phyloP scores from a whole-genome alignment of 352 stramenopile species.

The Phytophthora vignae region DNA sequence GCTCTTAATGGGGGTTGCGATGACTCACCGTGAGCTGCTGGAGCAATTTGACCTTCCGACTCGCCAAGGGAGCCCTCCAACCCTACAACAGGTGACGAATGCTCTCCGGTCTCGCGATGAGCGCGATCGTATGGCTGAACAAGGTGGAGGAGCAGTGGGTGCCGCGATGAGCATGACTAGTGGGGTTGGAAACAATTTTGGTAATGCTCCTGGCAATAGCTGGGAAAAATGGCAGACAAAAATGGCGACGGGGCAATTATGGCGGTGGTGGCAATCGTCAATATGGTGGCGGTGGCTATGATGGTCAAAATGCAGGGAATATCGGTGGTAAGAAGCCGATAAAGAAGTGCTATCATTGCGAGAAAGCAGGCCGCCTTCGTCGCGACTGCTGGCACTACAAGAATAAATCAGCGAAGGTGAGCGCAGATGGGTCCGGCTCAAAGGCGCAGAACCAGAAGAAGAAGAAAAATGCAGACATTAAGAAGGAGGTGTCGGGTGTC shows the following conservation, averaged over 20 bases:
- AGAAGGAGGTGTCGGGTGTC: background rate
- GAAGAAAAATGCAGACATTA: background rate
- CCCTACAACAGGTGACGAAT: background rate
- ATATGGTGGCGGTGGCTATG: no score
- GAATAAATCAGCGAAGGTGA: slow-evolving; percentile 1
- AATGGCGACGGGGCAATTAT: no score
- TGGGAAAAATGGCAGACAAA: no score
- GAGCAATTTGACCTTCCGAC: background rate
- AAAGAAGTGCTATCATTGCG: slow-evolving; percentile 1
- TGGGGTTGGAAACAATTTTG: no score
- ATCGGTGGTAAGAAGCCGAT: no score
- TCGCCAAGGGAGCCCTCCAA: background rate
- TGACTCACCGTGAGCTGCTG: background rate
- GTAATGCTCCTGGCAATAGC: no score
- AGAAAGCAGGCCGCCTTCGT: slow-evolving; percentile 1
- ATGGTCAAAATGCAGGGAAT: no score
- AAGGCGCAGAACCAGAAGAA: background rate
- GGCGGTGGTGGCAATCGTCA: no score
- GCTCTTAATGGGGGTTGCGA: background rate
- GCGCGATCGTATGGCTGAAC: slow-evolving; percentile 3
- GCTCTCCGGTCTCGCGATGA: slow-evolving; percentile 6
- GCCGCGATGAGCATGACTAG: no score
- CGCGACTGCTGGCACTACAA: slow-evolving; percentile 7
- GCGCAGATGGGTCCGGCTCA: background rate
- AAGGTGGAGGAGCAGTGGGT: background rate